Percentiles rank a stretch among this genome's conserved stretches.
These are phyloP conservation scores for Sapria himalayana DNA, from an alignment of 345 rosid genomes.

Conservation along the genomic window DNA sequence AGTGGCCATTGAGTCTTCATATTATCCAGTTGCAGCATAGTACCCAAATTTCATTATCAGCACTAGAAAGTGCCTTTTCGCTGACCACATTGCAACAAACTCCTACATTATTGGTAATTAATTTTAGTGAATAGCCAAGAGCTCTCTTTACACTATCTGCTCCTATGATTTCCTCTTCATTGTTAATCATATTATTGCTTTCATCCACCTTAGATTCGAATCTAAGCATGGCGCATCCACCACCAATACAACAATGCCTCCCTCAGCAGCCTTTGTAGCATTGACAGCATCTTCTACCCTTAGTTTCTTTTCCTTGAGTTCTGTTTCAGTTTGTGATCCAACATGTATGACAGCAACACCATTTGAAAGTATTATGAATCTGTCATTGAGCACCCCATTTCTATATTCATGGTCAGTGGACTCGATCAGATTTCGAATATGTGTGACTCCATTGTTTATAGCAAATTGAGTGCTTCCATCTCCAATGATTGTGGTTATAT, in stretches of 20 bases:
- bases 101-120: slow-evolving; percentile 90
- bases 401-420: neutral
- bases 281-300: slow-evolving; percentile 7
- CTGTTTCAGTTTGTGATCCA: slow-evolving; percentile 7
- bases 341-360: slow-evolving; percentile 8
- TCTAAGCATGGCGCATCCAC: slow-evolving; percentile 65
- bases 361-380: neutral
- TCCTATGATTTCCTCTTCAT: slow-evolving; percentile 80
- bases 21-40: slow-evolving; percentile 92
- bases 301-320: too few species aligned
- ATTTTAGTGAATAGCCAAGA: slow-evolving; percentile 62
- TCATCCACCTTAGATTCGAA: slow-evolving; percentile 60
- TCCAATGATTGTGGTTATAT: too few species aligned
- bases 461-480: too few species aligned
- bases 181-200: slow-evolving; percentile 45
- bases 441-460: neutral
- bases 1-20: slow-evolving; percentile 90
- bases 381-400: neutral
- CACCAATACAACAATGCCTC: slow-evolving; percentile 78
- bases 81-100: slow-evolving; percentile 90
- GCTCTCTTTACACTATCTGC: slow-evolving; percentile 90
- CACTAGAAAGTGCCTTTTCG: slow-evolving; percentile 66
- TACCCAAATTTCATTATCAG: slow-evolving; percentile 54
- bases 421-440: too few species aligned
- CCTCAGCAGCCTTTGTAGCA: slow-evolving; percentile 28